Base-by-base conservation (phyloP, 345 rosid genomes). In the Aquilaria yunnanensis region DNA sequence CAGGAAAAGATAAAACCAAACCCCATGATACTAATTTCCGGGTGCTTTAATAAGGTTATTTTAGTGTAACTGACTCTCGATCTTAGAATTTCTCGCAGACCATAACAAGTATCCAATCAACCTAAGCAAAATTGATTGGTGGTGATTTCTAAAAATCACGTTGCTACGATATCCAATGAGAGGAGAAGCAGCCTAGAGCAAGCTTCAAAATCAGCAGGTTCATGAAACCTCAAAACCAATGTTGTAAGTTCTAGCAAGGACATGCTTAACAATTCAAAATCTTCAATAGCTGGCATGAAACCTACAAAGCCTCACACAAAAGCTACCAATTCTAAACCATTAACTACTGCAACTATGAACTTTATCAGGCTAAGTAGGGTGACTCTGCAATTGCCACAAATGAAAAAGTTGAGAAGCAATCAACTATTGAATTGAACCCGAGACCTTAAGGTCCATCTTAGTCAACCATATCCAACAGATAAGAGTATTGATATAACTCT, bases 241-340 rank as follows among this genome's bases (percentile, higher is more conserved):
- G 58, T 61, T 62, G 74, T 74, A 57, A 65, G 53, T 66, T 74
- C 85, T 68, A 62, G 74, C 56, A 56, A 60, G 48, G 57, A 61
- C 61, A 81, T 59, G 78, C 80, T 80, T 45, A 79, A 65, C 67
- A 75, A 67, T 57, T 74, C 64, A 33, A 82, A 51, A 68, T 81
- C 94, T 48, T 70, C 89, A 11, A 79, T 83, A 12, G 85, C 67
- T 59, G 74, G 78, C 43, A 71, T 71, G 80, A 85, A 81, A 78
- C 81, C 83, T 72, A 78, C 84, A 53, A 77, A 75, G 69, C 47
- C 52, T 57, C 52, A 29, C 30, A 74, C 73, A 46, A 83, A 76
- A 49, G 64, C 72, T 14, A 56, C 56, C 31, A 56, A 46, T 71
- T 60, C 72, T 52, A 34, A 72, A 58, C 67, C 85, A 13, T 16